Base-by-base conservation (phyloP, 202 grass and related monocot species). In the Sporobolus alterniflorus region DNA sequence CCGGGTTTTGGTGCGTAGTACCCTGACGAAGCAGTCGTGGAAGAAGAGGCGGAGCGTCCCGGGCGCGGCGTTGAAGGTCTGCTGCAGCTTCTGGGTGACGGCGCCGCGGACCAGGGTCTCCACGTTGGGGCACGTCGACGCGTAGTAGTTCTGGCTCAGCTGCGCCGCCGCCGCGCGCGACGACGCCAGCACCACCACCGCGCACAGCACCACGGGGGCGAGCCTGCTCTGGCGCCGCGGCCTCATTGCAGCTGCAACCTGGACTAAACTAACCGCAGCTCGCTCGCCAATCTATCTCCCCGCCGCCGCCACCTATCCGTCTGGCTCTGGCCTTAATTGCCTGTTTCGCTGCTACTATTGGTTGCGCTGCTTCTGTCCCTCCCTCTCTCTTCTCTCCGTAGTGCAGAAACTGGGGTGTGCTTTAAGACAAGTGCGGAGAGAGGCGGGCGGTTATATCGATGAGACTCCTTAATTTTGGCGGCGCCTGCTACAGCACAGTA, bases 11-110 rank as follows among this genome's bases (percentile, higher is more conserved):
- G n/a, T n/a, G 36, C 36, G 36, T 39, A 18, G 55, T 57, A 93
- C 94, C 91, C 90, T 87, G 67, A 97, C 94, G 79, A 94, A 97
- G 87, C 94, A 97, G 80, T 97, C 94, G 84, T 97, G 94, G 91
- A 97, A 97, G 87, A 97, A 90, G 87, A 97, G 94, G 70, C 94
- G 87, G 46, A 97, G 89, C 21, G 94, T 94, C 30, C 87, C 94
- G 3, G 94, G 87, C n/a, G 88, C 89, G 10, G 94, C 92, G 69
- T 89, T 87, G 56, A 88, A 87, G 31, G 83, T 88, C 87, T 87
- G 65, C 80, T 85, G 63, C 16, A 97, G 75, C 87, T 97, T 97
- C 80, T 84, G 77, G 24, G 74, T 57, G 13, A 94, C 89, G 15
- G 61, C 89, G 78, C 82, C 57, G 55, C 87, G 92, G 32, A 94